A percentile compares a stretch with the other conserved stretches of the same genome.
Conservation (phyloP, 371 early-diverging fungal species). For the Mortierella sp. region DNA sequence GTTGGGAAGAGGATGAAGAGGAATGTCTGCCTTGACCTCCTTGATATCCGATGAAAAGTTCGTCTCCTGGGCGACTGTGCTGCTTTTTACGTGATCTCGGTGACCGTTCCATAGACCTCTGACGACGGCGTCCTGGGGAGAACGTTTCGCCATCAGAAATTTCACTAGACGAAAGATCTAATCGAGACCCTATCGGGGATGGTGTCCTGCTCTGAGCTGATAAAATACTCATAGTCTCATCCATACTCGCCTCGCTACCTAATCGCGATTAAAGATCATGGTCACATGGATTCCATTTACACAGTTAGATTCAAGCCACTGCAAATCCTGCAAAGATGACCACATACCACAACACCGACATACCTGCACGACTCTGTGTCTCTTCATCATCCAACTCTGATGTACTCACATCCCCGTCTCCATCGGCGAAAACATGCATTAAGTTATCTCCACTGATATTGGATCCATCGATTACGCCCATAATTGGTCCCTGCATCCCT, state of each 20-base stretch:
- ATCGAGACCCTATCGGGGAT: slow-evolving; percentile 36
- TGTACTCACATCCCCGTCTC: slow-evolving; percentile 34
- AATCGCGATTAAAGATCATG: neutral
- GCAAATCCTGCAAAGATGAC: no score
- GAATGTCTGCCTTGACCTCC: slow-evolving; percentile 13
- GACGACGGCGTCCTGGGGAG: slow-evolving; percentile 23
- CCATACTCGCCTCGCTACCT: slow-evolving; percentile 46
- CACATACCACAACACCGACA: neutral
- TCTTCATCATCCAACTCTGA: slow-evolving; percentile 43
- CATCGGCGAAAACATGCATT: slow-evolving; percentile 7
- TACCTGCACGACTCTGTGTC: slow-evolving; percentile 45
- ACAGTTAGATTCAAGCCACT: neutral
- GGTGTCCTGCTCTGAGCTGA: slow-evolving; percentile 45
- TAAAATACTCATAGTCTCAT: slow-evolving; percentile 43
- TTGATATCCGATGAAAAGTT: slow-evolving; percentile 37
- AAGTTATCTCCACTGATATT: slow-evolving; percentile 2
- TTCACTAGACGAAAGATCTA: slow-evolving; percentile 39
- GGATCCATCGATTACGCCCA: slow-evolving; percentile 25
- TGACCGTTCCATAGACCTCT: slow-evolving; percentile 24
- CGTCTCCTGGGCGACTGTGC: slow-evolving; percentile 42
- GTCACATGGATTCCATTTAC: neutral
- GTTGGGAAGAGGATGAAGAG: slow-evolving; percentile 13
- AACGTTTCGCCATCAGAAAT: slow-evolving; percentile 26
- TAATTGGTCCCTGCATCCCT: slow-evolving; percentile 14
- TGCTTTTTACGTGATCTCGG: slow-evolving; percentile 35